phyloP scores from a whole-genome alignment of 192 early-diverging fungal genomes.

The Backusella luteola region DNA sequence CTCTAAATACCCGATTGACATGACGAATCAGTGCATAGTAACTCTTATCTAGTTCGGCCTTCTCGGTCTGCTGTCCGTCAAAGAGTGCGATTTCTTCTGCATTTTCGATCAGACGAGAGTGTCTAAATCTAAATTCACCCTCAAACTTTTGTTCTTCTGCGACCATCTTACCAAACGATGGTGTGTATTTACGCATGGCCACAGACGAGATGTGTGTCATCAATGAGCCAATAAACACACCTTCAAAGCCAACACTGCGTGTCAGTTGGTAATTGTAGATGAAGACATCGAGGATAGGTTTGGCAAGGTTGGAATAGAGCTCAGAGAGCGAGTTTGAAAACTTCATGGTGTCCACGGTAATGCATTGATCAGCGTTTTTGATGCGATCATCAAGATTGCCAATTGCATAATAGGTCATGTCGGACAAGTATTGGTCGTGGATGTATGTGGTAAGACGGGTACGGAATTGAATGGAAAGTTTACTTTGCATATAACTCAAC shows the following conservation, averaged over 20 bases:
- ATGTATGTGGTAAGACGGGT: slow-evolving; percentile 87
- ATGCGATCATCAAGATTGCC: slow-evolving; percentile 93
- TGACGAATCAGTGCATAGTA: slow-evolving; percentile 84
- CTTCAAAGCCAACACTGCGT: slow-evolving; percentile 77
- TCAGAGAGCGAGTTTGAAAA: slow-evolving; percentile 86
- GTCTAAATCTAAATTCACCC: slow-evolving; percentile 94
- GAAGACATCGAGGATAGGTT: slow-evolving; percentile 91
- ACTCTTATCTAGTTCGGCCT: slow-evolving; percentile 71
- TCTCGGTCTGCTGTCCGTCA: slow-evolving; percentile 81
- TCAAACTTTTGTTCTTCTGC: slow-evolving; percentile 90
- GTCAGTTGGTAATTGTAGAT: slow-evolving; percentile 91
- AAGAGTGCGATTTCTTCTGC: slow-evolving; percentile 96
- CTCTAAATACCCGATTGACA: slow-evolving; percentile 80
- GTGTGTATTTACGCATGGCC: slow-evolving; percentile 81
- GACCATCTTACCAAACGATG: slow-evolving; percentile 95
- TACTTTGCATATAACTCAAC: slow-evolving; percentile 75
- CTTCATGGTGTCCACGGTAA: slow-evolving; percentile 88
- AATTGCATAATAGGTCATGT: slow-evolving; percentile 93
- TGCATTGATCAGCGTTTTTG: slow-evolving; percentile 86
- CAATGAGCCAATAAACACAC: slow-evolving; percentile 78
- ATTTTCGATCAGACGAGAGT: slow-evolving; percentile 92
- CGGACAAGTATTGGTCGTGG: slow-evolving; percentile 80
- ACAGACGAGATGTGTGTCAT: slow-evolving; percentile 76
- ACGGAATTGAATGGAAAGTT: slow-evolving; percentile 77
- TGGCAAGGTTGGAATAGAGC: slow-evolving; percentile 93